A percentile compares a stretch with the other conserved stretches of the same genome.
Evolutionary conservation across 352 stramenopile species (phyloP).

Genomic region (Phytophthora pluvialis): DNA sequence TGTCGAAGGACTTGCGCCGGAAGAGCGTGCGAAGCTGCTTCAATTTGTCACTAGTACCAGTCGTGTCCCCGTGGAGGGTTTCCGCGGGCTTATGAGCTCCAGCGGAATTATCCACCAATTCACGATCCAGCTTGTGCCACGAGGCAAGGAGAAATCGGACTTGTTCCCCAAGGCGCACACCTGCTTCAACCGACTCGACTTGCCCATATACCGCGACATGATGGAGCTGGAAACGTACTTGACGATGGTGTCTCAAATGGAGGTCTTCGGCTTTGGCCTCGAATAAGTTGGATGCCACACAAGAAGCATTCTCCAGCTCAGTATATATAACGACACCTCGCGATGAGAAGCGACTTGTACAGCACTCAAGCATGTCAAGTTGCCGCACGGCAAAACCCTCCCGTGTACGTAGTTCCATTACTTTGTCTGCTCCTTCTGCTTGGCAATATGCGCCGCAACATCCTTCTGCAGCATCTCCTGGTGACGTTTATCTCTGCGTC

Average conservation of each 20-base stretch:
- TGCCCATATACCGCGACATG: conserved; percentile 70
- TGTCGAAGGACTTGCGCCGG: conserved; percentile 57
- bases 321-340: conserved; percentile 21
- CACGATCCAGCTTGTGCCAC: conserved; percentile 75
- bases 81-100: conserved; percentile 79
- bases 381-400: not conserved
- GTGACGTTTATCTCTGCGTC: conserved; percentile 55
- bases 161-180: conserved; percentile 83
- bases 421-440: conserved; percentile 29
- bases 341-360: conserved; percentile 3
- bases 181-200: conserved; percentile 86
- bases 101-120: conserved; percentile 85
- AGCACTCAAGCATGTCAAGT: not conserved
- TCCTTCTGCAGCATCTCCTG: conserved; percentile 57
- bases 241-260: conserved; percentile 76
- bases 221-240: conserved; percentile 81
- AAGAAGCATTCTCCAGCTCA: not conserved
- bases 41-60: conserved; percentile 84
- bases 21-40: conserved; percentile 73
- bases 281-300: conserved; percentile 27
- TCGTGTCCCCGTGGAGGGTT: conserved; percentile 82
- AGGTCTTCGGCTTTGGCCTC: conserved; percentile 56
- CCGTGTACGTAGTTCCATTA: conserved; percentile 6
- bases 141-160: conserved; percentile 45
- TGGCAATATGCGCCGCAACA: conserved; percentile 49